phyloP scores from a whole-genome alignment of 2,329 filamentous ascomycete species.

The Sclerotinia subarctica region DNA sequence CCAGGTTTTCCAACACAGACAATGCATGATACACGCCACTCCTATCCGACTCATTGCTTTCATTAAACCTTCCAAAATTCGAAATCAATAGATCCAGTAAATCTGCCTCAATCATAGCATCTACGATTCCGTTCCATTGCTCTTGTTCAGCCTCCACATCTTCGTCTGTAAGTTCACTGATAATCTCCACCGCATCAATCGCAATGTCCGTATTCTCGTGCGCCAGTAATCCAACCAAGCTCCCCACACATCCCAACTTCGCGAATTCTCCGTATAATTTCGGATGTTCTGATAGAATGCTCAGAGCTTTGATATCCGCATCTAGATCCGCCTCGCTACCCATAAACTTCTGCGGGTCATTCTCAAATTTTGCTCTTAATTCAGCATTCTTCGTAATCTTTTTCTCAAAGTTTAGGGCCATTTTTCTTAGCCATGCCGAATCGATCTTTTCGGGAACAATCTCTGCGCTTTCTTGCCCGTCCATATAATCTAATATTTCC shows the following conservation, averaged over 20 bases:
- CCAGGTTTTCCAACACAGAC: constrained; percentile 79
- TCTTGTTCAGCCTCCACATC: constrained; percentile 78
- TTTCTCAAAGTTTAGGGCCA: constrained; percentile 81
- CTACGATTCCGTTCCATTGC: constrained; percentile 77
- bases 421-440: constrained; percentile 74
- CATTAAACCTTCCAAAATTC: constrained; percentile 77
- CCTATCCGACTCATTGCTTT: constrained; percentile 70
- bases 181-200: constrained; percentile 83
- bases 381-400: constrained; percentile 89
- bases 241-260: constrained; percentile 67
- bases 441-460: constrained; percentile 72
- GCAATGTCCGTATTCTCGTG: constrained; percentile 98
- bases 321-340: constrained; percentile 85
- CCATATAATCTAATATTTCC: constrained; percentile 84
- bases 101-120: constrained; percentile 64
- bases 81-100: constrained; percentile 70
- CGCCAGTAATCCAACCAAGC: constrained; percentile 75
- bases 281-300: constrained; percentile 81
- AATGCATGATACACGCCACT: constrained; percentile 85
- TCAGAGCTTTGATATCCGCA: constrained; percentile 79
- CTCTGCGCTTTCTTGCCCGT: constrained; percentile 55
- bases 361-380: constrained; percentile 78
- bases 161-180: constrained; percentile 89
- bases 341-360: constrained; percentile 79
- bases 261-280: constrained; percentile 80